Evolutionary conservation across 306 rosid genomes (phyloP).

Genomic region (Vicia villosa): DNA sequence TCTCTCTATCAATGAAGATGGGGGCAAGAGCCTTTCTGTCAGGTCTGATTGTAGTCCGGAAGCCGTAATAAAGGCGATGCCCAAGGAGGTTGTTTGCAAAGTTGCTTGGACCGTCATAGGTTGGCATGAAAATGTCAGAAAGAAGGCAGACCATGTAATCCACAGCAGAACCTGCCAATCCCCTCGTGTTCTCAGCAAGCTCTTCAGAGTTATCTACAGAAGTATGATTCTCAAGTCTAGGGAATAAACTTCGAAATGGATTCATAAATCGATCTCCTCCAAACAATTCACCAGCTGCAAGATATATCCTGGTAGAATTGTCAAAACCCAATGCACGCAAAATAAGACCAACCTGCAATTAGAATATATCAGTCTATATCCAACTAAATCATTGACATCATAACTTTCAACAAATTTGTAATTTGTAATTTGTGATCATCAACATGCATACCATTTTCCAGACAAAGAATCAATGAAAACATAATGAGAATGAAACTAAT

Average conservation of each 20-base stretch:
- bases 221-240: slow-evolving; percentile 79
- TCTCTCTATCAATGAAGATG: slow-evolving; percentile 76
- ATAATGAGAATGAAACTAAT: slow-evolving; percentile 15
- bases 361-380: neutral
- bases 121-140: slow-evolving; percentile 98
- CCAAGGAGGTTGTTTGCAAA: slow-evolving; percentile 99
- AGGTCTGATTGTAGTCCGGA: slow-evolving; percentile 87
- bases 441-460: slow-evolving; percentile 1
- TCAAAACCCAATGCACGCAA: slow-evolving; percentile 55
- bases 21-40: slow-evolving; percentile 98
- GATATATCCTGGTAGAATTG: slow-evolving; percentile 48
- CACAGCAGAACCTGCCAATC: slow-evolving; percentile 94
- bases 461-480: slow-evolving; percentile 29
- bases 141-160: slow-evolving; percentile 99
- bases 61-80: slow-evolving; percentile 95
- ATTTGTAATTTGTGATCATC: slow-evolving; percentile 23
- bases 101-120: slow-evolving; percentile 99
- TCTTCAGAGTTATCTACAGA: slow-evolving; percentile 80
- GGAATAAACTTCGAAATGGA: slow-evolving; percentile 79
- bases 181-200: slow-evolving; percentile 74
- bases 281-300: slow-evolving; percentile 82
- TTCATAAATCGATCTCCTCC: slow-evolving; percentile 92
- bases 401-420: slow-evolving; percentile 20
- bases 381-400: slow-evolving; percentile 26
- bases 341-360: slow-evolving; percentile 85